Percentiles rank a stretch among this genome's conserved stretches.
These are phyloP conservation scores for Hibiscus mutabilis DNA, from an alignment of 345 rosid genomes.

Conservation along the genomic window DNA sequence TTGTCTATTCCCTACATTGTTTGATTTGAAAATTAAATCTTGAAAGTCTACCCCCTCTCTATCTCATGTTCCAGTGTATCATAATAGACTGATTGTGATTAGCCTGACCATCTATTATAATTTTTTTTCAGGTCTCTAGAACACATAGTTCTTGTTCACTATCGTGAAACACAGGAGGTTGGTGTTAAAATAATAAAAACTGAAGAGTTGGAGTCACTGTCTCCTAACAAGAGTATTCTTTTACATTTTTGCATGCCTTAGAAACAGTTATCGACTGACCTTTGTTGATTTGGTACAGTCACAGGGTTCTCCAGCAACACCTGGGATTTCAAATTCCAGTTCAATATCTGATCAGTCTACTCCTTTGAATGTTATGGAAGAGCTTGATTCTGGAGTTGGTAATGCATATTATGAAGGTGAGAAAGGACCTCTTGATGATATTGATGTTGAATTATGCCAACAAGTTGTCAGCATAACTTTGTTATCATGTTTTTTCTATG, in stretches of 20 bases:
- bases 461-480: background rate
- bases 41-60: background rate
- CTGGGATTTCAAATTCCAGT: slow-evolving; percentile 78
- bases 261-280: background rate
- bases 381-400: slow-evolving; percentile 51
- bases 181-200: slow-evolving; percentile 16
- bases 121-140: slow-evolving; percentile 61
- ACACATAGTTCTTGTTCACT: slow-evolving; percentile 94
- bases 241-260: background rate
- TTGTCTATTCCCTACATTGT: background rate
- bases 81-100: background rate
- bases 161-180: slow-evolving; percentile 97
- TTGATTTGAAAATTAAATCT: slow-evolving; percentile 1
- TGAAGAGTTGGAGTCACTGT: background rate
- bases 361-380: slow-evolving; percentile 48
- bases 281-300: slow-evolving; percentile 27
- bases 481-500: background rate
- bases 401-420: slow-evolving; percentile 30
- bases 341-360: slow-evolving; percentile 58
- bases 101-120: slow-evolving; percentile 10
- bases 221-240: background rate
- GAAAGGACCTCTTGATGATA: slow-evolving; percentile 25
- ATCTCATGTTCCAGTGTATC: background rate
- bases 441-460: slow-evolving; percentile 6
- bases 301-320: slow-evolving; percentile 71